Evolutionary conservation across 805 yeast genomes (phyloP), one percentile per base, ranked within the genome.

Genomic region (Pichia californica): DNA sequence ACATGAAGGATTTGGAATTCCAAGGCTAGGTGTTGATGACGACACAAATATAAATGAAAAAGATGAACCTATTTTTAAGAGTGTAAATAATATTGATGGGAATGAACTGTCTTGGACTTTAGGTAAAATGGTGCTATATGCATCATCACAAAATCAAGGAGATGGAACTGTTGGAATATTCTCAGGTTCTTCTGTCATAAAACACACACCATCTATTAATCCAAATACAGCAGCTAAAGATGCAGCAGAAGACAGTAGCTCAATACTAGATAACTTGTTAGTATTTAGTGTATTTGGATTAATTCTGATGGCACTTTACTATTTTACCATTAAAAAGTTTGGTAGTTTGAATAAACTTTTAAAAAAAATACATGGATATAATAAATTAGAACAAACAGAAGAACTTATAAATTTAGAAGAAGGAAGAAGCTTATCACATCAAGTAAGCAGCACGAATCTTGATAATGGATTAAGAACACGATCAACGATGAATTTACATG

Each of bases 81-180:
- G 94, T 47, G 88, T 93, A 0, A 81, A 82, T 43, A 72, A 80
- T 15, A 77, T 93, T 27, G 74, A 86, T 46, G 96, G 94, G 2
- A 77, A 79, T 5, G 99, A 93, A 52, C 67, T 93, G 15, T 84
- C 96, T 0, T 93, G 99, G 99, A 91, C 98, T 0, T 60, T 93
- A 29, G 99, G 99, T 5, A 82, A 84, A 55, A 88, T 89, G 23
- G 59, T 93, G 4, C 61, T 91, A 11, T 86, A 80, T 59, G 96
- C 96, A 0, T 79, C 95, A 0, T 76, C 89, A 14, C 80, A 79
- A 49, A 70, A 86, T 7, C n/a, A 25, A 7, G 45, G 46, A n/a
- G 37, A 37, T 4, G 50, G 48, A 7, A 29, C 18, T 5, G 50
- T 47, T 29, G 52, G 52, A 6, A 43, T 49, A 15, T 19, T 27